Base-by-base conservation (phyloP, 179 eudicot species). In the Pouteria campechiana region DNA sequence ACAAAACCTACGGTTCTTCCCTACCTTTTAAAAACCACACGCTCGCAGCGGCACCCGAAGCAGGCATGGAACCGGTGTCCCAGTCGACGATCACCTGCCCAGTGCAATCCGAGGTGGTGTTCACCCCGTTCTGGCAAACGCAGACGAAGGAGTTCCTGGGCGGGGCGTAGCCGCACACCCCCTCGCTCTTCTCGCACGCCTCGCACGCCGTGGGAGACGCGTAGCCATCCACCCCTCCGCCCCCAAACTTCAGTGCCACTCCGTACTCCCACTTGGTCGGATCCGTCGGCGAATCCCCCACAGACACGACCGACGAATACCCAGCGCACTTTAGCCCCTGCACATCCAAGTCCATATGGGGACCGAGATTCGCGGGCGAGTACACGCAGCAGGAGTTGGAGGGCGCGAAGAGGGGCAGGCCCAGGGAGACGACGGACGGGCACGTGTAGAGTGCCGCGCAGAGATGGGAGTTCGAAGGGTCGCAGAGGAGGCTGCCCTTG, bases 81-180 rank as follows among this genome's bases (percentile, higher is more conserved):
- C n/a, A n/a, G n/a, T n/a, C n/a, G n/a, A n/a, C n/a, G n/a, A n/a
- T n/a, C n/a, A n/a, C n/a, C n/a, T n/a, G n/a, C n/a, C n/a, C n/a
- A n/a, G n/a, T n/a, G 19, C 60, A 55, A 12, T 55, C 60, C 8
- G 25, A 44, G 5, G 37, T 27, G 6, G 60, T 55, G 15, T 55
- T 55, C 8, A 9, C 31, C 13, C 59, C 59, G 19, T 17, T 16
- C 28, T n/a, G 15, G 6, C 59, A 54, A 40, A 44, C 59, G 19
- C 59, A 54, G 0, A 54, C 29, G 13, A 54, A 54, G 1, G 50
- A 44, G 37, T 54, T 44, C 27, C 44, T 11, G 1, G 58, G 58
- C 20, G 58, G 58, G 19, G 50, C 42, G 25, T 54, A 54, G 18
- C 58, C 58, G 11, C 58, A 54, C 1, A 54, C 50, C 3, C 58